Percentiles rank a stretch among this genome's conserved stretches.
Conservation (phyloP, 2,329 filamentous ascomycete genomes). For the Teratosphaeria gauchensis region DNA sequence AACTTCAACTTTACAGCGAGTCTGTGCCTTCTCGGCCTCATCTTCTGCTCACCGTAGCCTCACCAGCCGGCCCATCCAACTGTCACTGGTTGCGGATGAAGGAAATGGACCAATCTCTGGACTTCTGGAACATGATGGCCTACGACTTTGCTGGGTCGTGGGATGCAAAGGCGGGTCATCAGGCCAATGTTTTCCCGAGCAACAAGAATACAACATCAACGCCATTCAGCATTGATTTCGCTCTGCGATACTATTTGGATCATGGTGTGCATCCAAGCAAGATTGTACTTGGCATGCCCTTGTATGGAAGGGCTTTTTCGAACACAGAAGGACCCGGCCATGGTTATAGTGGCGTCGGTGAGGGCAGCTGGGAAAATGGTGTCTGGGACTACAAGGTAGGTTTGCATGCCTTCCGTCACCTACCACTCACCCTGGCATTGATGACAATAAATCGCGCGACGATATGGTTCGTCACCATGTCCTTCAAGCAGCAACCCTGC, state of each 20-base stretch:
- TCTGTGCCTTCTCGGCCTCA: slow-evolving; percentile 26
- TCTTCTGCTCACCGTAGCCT: slow-evolving; percentile 37
- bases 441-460: slow-evolving; percentile 1
- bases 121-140: slow-evolving; percentile 44
- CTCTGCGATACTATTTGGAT: slow-evolving; percentile 59
- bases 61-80: slow-evolving; percentile 34
- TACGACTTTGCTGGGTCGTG: slow-evolving; percentile 63
- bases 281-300: slow-evolving; percentile 80
- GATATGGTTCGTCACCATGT: background rate
- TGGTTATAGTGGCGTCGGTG: slow-evolving; percentile 61
- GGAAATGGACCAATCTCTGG: slow-evolving; percentile 33
- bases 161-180: slow-evolving; percentile 63
- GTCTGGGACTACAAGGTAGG: slow-evolving; percentile 73
- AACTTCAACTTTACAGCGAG: slow-evolving; percentile 32
- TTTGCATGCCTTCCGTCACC: background rate
- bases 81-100: slow-evolving; percentile 32
- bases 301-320: slow-evolving; percentile 81
- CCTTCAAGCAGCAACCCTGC: background rate
- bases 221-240: slow-evolving; percentile 66
- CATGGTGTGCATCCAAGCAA: slow-evolving; percentile 56
- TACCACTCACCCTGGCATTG: slow-evolving; percentile 1
- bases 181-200: slow-evolving; percentile 65
- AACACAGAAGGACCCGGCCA: slow-evolving; percentile 66
- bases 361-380: slow-evolving; percentile 75
- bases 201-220: slow-evolving; percentile 51